Base-by-base conservation (phyloP, 2,329 filamentous ascomycete species). In the Nectriaceae sp. region DNA sequence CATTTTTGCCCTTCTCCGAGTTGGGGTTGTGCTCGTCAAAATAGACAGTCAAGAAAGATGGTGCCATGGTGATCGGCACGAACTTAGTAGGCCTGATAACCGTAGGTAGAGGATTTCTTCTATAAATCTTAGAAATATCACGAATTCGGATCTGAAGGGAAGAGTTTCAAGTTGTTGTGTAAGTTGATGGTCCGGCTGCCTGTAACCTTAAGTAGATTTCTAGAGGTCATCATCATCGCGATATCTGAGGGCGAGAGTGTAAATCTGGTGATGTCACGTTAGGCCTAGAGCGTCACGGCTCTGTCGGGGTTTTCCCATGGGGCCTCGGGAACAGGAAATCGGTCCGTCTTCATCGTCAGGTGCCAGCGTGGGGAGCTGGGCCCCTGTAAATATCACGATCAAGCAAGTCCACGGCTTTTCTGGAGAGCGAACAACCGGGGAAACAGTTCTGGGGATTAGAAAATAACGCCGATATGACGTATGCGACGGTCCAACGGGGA, bases 1-100 rank as follows among this genome's bases (percentile, higher is more conserved):
- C 60, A 42, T 57, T 48, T 31, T 42, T 49, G 11, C 57, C 55
- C 51, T 71, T 72, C 46, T 73, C 72, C 11, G 66, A 63, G 42
- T 65, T 58, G n/a, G 71, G 70, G 40, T 75, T 69, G 47, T 72
- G 67, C 49, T 73, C 56, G 61, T 76, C 74, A 55, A 76, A 76
- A 41, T 58, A 59, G 44, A 76, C 67, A 33, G 63, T 66, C 36
- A 55, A 42, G 40, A 47, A 61, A 16, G 47, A 41, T 18, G 51
- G 55, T 37, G 47, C 55, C 59, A 61, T 61, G 43, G 20, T 56
- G 48, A 47, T 44, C 47, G 44, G 33, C 19, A 36, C 38, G 40
- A 44, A 50, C 41, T 4, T 46, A 22, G 16, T 36, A 39, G 46
- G 46, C 42, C 37, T 40, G 15, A 15, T 13, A 18, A 16, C 6